Evolutionary conservation across 129 eudicot genomes (phyloP).

Genomic region (Pseudognaphalium luteoalbum): DNA sequence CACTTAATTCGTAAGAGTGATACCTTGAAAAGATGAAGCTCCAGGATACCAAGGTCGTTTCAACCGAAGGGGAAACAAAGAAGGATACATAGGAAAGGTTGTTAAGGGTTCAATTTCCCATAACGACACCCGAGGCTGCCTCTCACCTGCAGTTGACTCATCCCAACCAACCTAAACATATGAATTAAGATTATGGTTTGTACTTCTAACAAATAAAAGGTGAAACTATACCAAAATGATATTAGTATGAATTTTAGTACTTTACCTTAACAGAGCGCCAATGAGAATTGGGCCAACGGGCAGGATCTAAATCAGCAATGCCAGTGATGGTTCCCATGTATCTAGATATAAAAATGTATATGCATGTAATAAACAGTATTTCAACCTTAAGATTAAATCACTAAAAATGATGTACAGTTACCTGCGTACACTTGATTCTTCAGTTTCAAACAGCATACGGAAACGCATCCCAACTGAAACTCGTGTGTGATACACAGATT

Average conservation of each 20-base stretch:
- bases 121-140: slow-evolving; percentile 92
- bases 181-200: background rate
- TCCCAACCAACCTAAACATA: slow-evolving; percentile 93
- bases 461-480: slow-evolving; percentile 99
- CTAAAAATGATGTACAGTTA: slow-evolving; percentile 17
- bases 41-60: slow-evolving; percentile 99
- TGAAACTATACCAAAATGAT: background rate
- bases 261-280: slow-evolving; percentile 99
- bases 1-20: background rate
- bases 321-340: slow-evolving; percentile 99
- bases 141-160: slow-evolving; percentile 97
- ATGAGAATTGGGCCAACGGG: slow-evolving; percentile 95
- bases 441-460: slow-evolving; percentile 98
- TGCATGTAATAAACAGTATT: background rate
- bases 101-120: slow-evolving; percentile 99
- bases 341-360: slow-evolving; percentile 33
- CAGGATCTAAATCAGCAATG: slow-evolving; percentile 85
- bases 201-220: background rate
- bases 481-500: slow-evolving; percentile 93
- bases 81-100: slow-evolving; percentile 98
- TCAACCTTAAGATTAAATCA: background rate
- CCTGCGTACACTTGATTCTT: slow-evolving; percentile 99
- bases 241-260: background rate
- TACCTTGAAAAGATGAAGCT: slow-evolving; percentile 90
- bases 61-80: slow-evolving; percentile 82